phyloP scores from a whole-genome alignment of 164 flowering plant species.

The Chimonanthus praecox region DNA sequence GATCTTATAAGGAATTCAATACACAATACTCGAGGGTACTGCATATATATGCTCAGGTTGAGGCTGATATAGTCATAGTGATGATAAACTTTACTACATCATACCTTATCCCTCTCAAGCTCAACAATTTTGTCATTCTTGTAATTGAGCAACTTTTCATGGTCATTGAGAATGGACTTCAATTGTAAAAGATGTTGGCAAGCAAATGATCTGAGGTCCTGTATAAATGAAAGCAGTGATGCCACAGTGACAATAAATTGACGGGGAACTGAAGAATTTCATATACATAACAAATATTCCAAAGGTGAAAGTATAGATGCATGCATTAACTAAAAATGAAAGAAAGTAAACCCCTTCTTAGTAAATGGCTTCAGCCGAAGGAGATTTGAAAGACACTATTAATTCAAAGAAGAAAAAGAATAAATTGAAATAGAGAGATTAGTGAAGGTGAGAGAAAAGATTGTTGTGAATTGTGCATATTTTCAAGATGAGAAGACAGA shows the following conservation, averaged over 20 bases:
- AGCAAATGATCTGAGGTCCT: conserved; percentile 52
- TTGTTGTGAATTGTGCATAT: no score
- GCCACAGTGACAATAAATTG: neutral
- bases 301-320: neutral
- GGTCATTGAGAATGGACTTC: conserved; percentile 25
- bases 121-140: conserved; percentile 38
- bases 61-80: neutral
- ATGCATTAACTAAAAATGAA: neutral
- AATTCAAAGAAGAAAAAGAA: no score
- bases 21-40: neutral
- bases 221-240: conserved; percentile 11
- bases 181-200: conserved; percentile 28
- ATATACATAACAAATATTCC: neutral
- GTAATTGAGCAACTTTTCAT: conserved; percentile 30
- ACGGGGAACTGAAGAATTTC: neutral
- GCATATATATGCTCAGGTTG: neutral
- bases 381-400: no score
- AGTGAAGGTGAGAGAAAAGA: no score
- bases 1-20: neutral
- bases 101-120: conserved; percentile 70
- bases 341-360: no score
- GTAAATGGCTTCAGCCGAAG: no score
- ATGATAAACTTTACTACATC: neutral
- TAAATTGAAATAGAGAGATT: no score
- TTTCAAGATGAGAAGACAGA: no score